Evolutionary conservation across 495 filamentous ascomycete genomes (phyloP).

Genomic region (Aspergillus conjunctus): DNA sequence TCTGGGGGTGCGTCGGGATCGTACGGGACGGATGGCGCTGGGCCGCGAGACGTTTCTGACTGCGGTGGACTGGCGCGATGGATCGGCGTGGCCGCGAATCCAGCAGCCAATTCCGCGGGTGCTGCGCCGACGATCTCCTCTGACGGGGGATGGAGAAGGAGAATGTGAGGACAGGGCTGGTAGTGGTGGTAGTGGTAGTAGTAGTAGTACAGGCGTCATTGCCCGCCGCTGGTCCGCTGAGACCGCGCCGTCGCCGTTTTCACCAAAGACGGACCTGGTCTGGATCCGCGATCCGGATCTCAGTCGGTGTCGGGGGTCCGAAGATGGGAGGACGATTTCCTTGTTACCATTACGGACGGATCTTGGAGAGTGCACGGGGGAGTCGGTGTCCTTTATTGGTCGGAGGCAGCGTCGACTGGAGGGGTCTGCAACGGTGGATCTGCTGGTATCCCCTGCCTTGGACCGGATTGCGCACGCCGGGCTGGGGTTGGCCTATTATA

Average conservation of each 20-base stretch:
- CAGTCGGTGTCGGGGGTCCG: background rate
- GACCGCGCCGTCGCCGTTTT: background rate
- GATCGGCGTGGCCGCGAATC: background rate
- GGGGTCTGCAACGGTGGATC: background rate
- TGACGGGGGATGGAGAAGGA: no score
- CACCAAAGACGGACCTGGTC: background rate
- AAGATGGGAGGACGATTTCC: background rate
- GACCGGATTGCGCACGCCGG: background rate
- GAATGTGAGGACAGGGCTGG: no score
- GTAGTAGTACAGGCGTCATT: no score
- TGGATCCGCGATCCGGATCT: background rate
- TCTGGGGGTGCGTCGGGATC: background rate
- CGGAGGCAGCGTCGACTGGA: background rate
- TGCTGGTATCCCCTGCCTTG: background rate
- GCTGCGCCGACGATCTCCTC: background rate
- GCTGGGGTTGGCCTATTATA: background rate
- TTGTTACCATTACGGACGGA: background rate
- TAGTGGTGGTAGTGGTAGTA: no score
- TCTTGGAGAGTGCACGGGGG: background rate
- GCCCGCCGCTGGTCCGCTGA: no score
- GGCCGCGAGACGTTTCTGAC: background rate
- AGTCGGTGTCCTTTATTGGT: background rate
- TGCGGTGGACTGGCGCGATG: background rate
- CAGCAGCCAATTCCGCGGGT: background rate
- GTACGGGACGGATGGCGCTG: background rate